Conservation (phyloP, 2,329 filamentous ascomycete genomes). For the Trichoderma sp. region DNA sequence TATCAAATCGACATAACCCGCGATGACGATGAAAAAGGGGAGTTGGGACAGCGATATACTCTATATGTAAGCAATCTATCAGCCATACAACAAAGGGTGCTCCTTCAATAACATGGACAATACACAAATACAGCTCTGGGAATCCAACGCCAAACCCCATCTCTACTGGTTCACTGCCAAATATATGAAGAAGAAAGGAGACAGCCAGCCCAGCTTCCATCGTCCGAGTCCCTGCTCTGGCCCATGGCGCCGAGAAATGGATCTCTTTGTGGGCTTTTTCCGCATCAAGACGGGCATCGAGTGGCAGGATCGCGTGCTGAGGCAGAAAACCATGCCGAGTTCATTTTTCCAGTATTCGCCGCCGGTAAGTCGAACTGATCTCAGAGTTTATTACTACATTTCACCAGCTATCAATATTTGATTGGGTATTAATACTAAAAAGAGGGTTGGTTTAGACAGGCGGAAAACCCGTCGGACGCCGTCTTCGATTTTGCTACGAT, state of each 20-base stretch:
- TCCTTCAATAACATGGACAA: background rate
- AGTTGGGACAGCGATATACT: slow-evolving; percentile 59
- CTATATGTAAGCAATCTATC: slow-evolving; percentile 53
- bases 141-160: slow-evolving; percentile 60
- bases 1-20: slow-evolving; percentile 66
- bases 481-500: slow-evolving; percentile 38
- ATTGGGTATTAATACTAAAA: background rate
- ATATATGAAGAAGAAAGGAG: slow-evolving; percentile 46
- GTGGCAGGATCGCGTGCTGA: slow-evolving; percentile 59
- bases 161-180: slow-evolving; percentile 64
- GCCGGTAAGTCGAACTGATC: slow-evolving; percentile 40
- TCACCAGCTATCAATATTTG: background rate
- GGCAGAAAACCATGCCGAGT: slow-evolving; percentile 36
- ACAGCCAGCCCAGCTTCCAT: slow-evolving; percentile 40
- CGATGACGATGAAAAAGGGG: slow-evolving; percentile 45
- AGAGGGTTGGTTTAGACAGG: slow-evolving; percentile 33
- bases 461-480: slow-evolving; percentile 43
- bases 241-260: slow-evolving; percentile 48
- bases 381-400: background rate
- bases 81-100: background rate
- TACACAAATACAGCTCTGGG: slow-evolving; percentile 58
- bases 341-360: slow-evolving; percentile 48
- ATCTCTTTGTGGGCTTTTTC: slow-evolving; percentile 60
- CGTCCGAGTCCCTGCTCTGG: slow-evolving; percentile 44
- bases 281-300: slow-evolving; percentile 55